These are phyloP conservation scores for Pseudozyma flocculosa DNA, from an alignment of 1,284 basidiomycete genomes.

Conservation along the genomic window DNA sequence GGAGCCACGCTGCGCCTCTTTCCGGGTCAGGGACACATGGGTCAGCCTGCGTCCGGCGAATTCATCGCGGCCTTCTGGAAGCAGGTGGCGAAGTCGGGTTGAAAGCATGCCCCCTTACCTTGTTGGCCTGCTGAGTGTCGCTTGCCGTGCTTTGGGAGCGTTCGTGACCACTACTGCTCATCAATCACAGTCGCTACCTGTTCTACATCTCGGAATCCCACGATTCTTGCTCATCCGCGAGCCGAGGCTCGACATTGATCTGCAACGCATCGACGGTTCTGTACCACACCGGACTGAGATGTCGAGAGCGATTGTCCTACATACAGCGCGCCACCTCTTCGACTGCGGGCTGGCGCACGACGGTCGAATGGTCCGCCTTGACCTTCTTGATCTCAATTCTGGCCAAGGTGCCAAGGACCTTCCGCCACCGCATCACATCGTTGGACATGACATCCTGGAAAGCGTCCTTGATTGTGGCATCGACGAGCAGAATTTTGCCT, in stretches of 20 bases:
- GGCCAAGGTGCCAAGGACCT: slow-evolving; percentile 11
- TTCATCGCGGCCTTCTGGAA: slow-evolving; percentile 22
- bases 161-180: too few species aligned
- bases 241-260: too few species aligned
- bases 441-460: slow-evolving; percentile 19
- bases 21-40: slow-evolving; percentile 26
- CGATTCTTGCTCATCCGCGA: too few species aligned
- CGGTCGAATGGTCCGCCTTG: slow-evolving; percentile 24
- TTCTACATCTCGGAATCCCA: too few species aligned
- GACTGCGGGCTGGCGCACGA: slow-evolving; percentile 13
- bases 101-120: too few species aligned
- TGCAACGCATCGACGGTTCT: too few species aligned
- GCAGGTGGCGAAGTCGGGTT: not conserved
- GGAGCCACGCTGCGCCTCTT: slow-evolving; percentile 29
- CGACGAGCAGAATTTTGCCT: slow-evolving; percentile 7
- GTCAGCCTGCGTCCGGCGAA: slow-evolving; percentile 22
- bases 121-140: too few species aligned
- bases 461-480: slow-evolving; percentile 11
- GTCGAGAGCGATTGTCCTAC: too few species aligned
- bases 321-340: slow-evolving; percentile 2
- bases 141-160: too few species aligned
- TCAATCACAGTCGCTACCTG: too few species aligned
- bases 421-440: slow-evolving; percentile 12
- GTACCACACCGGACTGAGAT: too few species aligned
- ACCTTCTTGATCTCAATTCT: slow-evolving; percentile 8